Percentiles rank a stretch among this genome's conserved stretches.
Evolutionary conservation across 2,329 filamentous ascomycete genomes (phyloP).

Genomic region (Fusarium sp.): DNA sequence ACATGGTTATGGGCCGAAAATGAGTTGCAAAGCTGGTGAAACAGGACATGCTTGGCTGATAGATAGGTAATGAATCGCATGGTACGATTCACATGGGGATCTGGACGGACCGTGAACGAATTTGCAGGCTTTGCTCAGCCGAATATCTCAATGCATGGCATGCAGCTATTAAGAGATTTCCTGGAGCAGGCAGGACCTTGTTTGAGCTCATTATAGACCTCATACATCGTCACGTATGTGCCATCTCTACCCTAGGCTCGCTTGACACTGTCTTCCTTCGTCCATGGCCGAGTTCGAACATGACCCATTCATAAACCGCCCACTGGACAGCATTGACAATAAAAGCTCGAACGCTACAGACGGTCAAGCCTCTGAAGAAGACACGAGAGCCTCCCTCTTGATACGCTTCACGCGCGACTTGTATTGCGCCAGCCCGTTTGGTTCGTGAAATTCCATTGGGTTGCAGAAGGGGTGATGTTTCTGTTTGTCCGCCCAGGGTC

Average conservation of each 20-base stretch:
- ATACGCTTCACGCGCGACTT: slow-evolving; percentile 76
- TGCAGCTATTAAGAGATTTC: neutral
- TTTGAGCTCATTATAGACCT: neutral
- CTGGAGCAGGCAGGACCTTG: neutral
- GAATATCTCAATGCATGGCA: neutral
- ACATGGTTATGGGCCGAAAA: too few species aligned
- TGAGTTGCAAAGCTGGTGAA: neutral
- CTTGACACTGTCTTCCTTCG: slow-evolving; percentile 26
- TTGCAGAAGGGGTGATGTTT: slow-evolving; percentile 31
- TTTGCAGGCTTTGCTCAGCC: neutral
- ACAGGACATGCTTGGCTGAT: neutral
- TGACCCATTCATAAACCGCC: slow-evolving; percentile 91
- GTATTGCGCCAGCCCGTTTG: slow-evolving; percentile 64
- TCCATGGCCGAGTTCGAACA: slow-evolving; percentile 65
- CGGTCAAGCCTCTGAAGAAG: slow-evolving; percentile 80
- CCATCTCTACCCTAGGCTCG: slow-evolving; percentile 4
- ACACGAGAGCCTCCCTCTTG: slow-evolving; percentile 68
- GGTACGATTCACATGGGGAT: too few species aligned
- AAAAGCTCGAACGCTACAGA: slow-evolving; percentile 90
- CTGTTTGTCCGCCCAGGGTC: slow-evolving; percentile 45
- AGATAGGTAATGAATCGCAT: neutral
- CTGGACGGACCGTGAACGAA: neutral
- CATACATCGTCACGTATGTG: slow-evolving; percentile 1
- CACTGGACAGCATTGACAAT: slow-evolving; percentile 94
- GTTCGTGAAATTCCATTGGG: slow-evolving; percentile 41